A percentile compares a stretch with the other conserved stretches of the same genome.
phyloP scores from a whole-genome alignment of 768 basidiomycete genomes.

The Psilocybe cyanescens region DNA sequence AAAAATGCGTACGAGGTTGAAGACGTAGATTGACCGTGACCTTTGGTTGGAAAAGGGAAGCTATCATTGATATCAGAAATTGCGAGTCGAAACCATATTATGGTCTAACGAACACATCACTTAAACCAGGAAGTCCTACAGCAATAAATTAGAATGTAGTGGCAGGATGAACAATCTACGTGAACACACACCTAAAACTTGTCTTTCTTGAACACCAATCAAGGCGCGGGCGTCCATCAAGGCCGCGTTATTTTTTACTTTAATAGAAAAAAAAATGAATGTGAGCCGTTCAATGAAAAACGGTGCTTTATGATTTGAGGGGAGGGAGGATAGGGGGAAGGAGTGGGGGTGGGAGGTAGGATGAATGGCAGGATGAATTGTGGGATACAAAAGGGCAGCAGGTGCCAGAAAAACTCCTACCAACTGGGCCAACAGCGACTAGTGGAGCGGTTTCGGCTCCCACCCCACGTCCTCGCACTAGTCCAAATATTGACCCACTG shows the following conservation, averaged over 20 bases:
- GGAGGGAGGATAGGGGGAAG: background rate
- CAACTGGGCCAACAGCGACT: conserved; percentile 11
- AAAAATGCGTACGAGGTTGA: background rate
- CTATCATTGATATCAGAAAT: background rate
- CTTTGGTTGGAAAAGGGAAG: background rate
- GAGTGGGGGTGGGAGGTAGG: background rate
- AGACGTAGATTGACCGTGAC: background rate
- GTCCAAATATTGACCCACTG: conserved; percentile 7
- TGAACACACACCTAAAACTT: conserved; percentile 17
- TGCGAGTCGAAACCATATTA: background rate
- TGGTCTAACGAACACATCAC: background rate
- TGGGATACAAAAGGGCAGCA: conserved; percentile 12
- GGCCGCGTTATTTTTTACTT: conserved; percentile 15
- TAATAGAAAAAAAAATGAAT: conserved; percentile 13
- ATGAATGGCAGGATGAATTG: conserved; percentile 3
- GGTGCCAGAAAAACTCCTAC: background rate
- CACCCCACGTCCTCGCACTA: conserved; percentile 21
- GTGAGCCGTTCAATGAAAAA: background rate
- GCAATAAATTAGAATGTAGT: background rate
- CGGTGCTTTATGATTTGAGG: background rate
- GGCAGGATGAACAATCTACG: background rate
- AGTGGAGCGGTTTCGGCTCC: conserved; percentile 17
- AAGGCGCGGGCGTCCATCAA: conserved; percentile 27
- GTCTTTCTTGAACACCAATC: conserved; percentile 18
- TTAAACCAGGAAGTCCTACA: conserved; percentile 5